Evolutionary conservation across 2,329 filamentous ascomycete species (phyloP), one percentile per base, ranked within the genome.

Genomic region (Phialocephala subalpina): DNA sequence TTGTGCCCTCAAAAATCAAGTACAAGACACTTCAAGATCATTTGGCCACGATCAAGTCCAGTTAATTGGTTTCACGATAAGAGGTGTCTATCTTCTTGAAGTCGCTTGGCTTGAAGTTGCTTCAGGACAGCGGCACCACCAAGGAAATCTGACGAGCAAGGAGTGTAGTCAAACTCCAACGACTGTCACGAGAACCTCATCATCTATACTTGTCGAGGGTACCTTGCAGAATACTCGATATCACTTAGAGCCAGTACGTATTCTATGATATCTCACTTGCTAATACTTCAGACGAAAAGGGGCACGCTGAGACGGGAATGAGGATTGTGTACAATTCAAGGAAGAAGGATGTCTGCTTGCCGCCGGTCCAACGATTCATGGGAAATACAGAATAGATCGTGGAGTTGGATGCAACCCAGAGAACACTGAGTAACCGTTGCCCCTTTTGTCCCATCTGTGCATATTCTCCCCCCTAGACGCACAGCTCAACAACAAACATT

Each of bases 401-500:
- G 27, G 22, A 33, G 27, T 29, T 7, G 29, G 27, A 33, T 18
- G 27, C 25, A 29, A n/a, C 22, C 9, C 5, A 7, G n/a, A 49
- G 45, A 49, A 49, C n/a, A 49, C 25, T 25, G 45, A 49, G 9
- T 20, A 9, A n/a, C 25, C 25, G 25, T 7, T 22, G 18, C 49
- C 49, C 49, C 18, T 53, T 52, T 53, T 29, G 49, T 53, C 49
- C 49, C 27, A 53, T 22, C 27, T 16, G 27, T 22, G 16, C 25
- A 53, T 53, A 18, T 53, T n/a, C 25, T 53, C 25, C 25, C 25
- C 49, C 49, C 49, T 53, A 33, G 25, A 53, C 25, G 49, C 22
- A 33, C 49, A 53, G 47, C 40, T 49, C 20, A 22, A 38, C 38
- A n/a, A 52, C 56, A 67, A 67, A 67, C 65, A 59, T 11, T 22